A percentile compares a stretch with the other conserved stretches of the same genome.
These are phyloP conservation scores for Pachysolen tannophilus DNA, from an alignment of 805 yeast species.

Conservation along the genomic window DNA sequence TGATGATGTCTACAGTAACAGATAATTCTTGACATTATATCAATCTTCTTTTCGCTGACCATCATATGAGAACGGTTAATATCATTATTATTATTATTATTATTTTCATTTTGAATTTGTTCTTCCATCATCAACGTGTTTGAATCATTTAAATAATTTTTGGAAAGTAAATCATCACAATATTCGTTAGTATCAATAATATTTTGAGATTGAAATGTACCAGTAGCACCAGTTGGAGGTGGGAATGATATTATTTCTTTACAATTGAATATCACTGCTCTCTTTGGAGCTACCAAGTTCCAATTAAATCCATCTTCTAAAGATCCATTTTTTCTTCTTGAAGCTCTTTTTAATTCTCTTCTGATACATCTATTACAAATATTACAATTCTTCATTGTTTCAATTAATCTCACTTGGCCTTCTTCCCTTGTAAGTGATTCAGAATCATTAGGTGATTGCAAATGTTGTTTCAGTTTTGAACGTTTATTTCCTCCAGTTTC, in stretches of 20 bases:
- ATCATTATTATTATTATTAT: constrained; percentile 19
- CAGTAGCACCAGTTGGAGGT: constrained; percentile 33
- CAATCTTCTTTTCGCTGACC: constrained; percentile 32
- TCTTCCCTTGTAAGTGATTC: constrained; percentile 5
- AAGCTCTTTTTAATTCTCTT: constrained; percentile 90
- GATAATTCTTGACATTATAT: constrained; percentile 66
- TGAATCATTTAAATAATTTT: constrained; percentile 15
- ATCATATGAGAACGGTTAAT: too few species aligned
- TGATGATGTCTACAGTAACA: constrained; percentile 96
- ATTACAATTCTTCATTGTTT: constrained; percentile 39
- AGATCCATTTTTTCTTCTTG: constrained; percentile 79
- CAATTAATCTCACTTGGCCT: constrained; percentile 2
- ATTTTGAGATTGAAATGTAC: not conserved
- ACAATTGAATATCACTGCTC: constrained; percentile 87
- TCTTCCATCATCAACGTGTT: constrained; percentile 33
- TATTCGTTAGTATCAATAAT: constrained; percentile 8
- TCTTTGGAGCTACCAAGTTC: constrained; percentile 62
- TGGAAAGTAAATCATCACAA: too few species aligned
- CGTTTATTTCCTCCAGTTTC: not conserved
- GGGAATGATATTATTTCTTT: constrained; percentile 78
- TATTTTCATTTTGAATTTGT: constrained; percentile 16
- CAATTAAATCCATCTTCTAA: constrained; percentile 71
- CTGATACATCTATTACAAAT: constrained; percentile 86
- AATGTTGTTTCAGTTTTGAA: constrained; percentile 6
- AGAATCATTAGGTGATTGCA: constrained; percentile 2